These are phyloP conservation scores for Cladosporium sp. DNA, from an alignment of 2,329 filamentous ascomycete species.

Conservation along the genomic window DNA sequence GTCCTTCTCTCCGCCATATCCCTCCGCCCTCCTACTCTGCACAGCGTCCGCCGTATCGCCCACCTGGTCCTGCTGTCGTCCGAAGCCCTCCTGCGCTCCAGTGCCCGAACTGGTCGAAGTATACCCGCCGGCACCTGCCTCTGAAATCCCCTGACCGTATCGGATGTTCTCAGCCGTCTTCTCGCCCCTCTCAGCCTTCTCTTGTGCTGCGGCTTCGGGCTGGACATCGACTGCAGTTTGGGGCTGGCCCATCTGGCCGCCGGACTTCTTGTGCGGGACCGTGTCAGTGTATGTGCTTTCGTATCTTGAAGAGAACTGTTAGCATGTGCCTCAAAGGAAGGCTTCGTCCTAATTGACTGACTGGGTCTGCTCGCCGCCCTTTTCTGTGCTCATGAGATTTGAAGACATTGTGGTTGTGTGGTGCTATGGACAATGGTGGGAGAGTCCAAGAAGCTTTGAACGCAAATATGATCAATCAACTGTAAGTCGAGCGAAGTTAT, in stretches of 20 bases:
- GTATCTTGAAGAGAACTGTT: slow-evolving; percentile 39
- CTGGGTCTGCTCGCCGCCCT: slow-evolving; percentile 56
- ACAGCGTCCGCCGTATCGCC: slow-evolving; percentile 31
- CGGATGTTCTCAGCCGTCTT: slow-evolving; percentile 47
- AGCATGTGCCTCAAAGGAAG: not conserved
- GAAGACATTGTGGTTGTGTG: slow-evolving; percentile 40
- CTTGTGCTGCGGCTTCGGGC: slow-evolving; percentile 26
- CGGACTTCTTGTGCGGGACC: slow-evolving; percentile 46
- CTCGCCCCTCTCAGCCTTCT: slow-evolving; percentile 34
- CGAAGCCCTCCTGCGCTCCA: slow-evolving; percentile 33
- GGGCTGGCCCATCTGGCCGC: slow-evolving; percentile 49
- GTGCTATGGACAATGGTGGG: not conserved
- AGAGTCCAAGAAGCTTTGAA: not conserved
- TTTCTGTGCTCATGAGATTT: slow-evolving; percentile 53
- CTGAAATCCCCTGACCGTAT: slow-evolving; percentile 51
- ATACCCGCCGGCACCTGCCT: slow-evolving; percentile 50
- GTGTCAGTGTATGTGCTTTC: slow-evolving; percentile 50
- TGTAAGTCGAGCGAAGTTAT: not conserved
- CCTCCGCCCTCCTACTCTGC: slow-evolving; percentile 30
- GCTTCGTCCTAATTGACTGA: slow-evolving; percentile 27
- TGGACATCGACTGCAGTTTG: slow-evolving; percentile 29
- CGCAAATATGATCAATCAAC: not conserved
- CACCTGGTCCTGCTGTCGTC: slow-evolving; percentile 21
- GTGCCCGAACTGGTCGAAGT: slow-evolving; percentile 37
- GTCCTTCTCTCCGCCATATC: slow-evolving; percentile 35